Conservation (phyloP, 2,329 filamentous ascomycete genomes). For the Phaeophleospora eucalypticola region DNA sequence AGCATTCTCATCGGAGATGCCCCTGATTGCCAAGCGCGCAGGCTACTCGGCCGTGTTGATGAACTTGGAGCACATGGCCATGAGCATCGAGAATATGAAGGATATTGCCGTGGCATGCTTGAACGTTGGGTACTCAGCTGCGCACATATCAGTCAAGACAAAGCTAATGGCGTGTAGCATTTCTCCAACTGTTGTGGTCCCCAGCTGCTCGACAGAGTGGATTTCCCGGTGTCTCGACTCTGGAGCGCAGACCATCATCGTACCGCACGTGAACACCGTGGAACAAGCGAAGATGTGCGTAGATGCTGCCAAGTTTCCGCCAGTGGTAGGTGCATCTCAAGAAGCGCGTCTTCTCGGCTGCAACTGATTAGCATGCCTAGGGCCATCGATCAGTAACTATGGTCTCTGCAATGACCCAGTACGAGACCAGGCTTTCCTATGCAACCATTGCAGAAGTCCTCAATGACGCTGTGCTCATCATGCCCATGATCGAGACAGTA, state of each 20-base stretch:
- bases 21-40: constrained; percentile 8
- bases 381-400: constrained; percentile 14
- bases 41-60: constrained; percentile 11
- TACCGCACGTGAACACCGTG: constrained; percentile 16
- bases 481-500: constrained; percentile 13
- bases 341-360: not conserved
- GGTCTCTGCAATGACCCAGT: constrained; percentile 15
- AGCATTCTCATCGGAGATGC: constrained; percentile 12
- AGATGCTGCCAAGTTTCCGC: constrained; percentile 10
- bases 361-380: not conserved
- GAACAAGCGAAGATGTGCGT: constrained; percentile 14
- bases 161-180: constrained; percentile 5
- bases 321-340: constrained; percentile 5
- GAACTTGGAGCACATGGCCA: constrained; percentile 12
- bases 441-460: constrained; percentile 10
- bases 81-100: constrained; percentile 12
- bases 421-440: constrained; percentile 12
- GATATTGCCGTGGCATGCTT: constrained; percentile 11
- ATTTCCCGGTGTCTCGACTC: constrained; percentile 14
- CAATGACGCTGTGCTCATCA: constrained; percentile 10
- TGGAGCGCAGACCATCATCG: constrained; percentile 11
- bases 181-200: constrained; percentile 11
- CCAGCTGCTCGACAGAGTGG: constrained; percentile 11
- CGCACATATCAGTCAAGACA: not conserved
- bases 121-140: constrained; percentile 7